Percentiles rank a stretch among this genome's conserved stretches.
Conservation (phyloP, 2,329 filamentous ascomycete genomes). For the Chrysoporthe austroafricana region DNA sequence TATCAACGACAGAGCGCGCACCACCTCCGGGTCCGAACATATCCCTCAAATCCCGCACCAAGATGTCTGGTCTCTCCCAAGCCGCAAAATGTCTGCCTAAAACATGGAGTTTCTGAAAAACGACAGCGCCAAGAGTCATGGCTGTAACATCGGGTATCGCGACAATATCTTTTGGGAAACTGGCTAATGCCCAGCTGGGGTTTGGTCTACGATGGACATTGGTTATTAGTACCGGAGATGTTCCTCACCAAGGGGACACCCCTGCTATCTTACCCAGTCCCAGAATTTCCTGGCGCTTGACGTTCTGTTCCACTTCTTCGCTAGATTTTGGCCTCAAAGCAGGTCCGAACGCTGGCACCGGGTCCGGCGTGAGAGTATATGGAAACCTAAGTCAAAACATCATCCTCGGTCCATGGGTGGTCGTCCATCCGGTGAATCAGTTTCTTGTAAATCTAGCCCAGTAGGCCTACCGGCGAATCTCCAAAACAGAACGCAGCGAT, state of each 20-base stretch:
- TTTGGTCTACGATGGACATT: constrained; percentile 33
- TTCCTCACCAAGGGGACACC: neutral
- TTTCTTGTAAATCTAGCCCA: constrained; percentile 84
- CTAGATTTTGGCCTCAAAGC: constrained; percentile 40
- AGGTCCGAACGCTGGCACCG: constrained; percentile 68
- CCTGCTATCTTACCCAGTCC: neutral
- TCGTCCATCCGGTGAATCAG: constrained; percentile 74
- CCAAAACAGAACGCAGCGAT: constrained; percentile 71
- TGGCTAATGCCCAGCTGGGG: constrained; percentile 12
- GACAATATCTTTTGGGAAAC: constrained; percentile 61
- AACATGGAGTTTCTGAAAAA: constrained; percentile 55
- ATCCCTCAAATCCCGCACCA: constrained; percentile 55
- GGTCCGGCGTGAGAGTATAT: constrained; percentile 73
- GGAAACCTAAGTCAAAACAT: constrained; percentile 74
- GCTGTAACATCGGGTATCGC: constrained; percentile 60
- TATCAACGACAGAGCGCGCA: constrained; percentile 41
- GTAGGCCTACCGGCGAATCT: constrained; percentile 70
- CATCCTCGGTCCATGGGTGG: constrained; percentile 76
- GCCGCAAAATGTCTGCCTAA: constrained; percentile 65
- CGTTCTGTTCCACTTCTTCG: constrained; percentile 41
- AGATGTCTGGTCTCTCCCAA: constrained; percentile 59
- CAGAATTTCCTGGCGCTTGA: constrained; percentile 12
- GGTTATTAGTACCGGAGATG: constrained; percentile 11
- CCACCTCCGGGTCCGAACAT: constrained; percentile 59
- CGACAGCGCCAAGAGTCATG: constrained; percentile 60